Conservation (phyloP, 768 basidiomycete genomes). For the Suillus clintonianus region DNA sequence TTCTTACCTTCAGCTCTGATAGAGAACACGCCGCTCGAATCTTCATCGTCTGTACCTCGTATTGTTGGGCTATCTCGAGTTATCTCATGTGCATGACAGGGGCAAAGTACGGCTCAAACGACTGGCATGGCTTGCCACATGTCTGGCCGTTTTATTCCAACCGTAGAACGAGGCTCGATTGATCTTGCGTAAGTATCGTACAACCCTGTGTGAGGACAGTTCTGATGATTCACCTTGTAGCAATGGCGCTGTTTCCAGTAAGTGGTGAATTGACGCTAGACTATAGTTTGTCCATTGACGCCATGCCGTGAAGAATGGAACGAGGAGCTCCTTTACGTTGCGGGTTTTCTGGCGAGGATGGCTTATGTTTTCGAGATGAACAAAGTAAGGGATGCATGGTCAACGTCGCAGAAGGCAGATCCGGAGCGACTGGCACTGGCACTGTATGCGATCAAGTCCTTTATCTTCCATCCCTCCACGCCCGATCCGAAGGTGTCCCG, state of each 20-base stretch:
- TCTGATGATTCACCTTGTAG: slow-evolving; percentile 35
- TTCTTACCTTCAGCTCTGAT: slow-evolving; percentile 43
- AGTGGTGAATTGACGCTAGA: slow-evolving; percentile 18
- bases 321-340: slow-evolving; percentile 77
- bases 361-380: slow-evolving; percentile 84
- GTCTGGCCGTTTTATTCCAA: slow-evolving; percentile 84
- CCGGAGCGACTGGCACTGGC: slow-evolving; percentile 34
- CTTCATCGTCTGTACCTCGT: slow-evolving; percentile 60
- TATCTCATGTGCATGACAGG: slow-evolving; percentile 42
- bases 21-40: slow-evolving; percentile 52
- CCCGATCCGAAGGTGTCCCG: slow-evolving; percentile 75
- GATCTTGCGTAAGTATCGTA: slow-evolving; percentile 65
- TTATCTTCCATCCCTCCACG: slow-evolving; percentile 83
- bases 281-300: neutral
- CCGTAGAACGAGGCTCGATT: slow-evolving; percentile 89
- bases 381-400: slow-evolving; percentile 43
- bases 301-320: slow-evolving; percentile 72
- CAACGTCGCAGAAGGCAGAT: neutral
- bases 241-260: slow-evolving; percentile 79
- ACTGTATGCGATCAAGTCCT: slow-evolving; percentile 80
- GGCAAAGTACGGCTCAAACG: slow-evolving; percentile 88
- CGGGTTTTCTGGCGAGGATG: slow-evolving; percentile 77
- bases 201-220: neutral
- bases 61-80: neutral
- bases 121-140: slow-evolving; percentile 70